Evolutionary conservation across 2,329 filamentous ascomycete species (phyloP).

Genomic region (Pestalotiopsis sp.): DNA sequence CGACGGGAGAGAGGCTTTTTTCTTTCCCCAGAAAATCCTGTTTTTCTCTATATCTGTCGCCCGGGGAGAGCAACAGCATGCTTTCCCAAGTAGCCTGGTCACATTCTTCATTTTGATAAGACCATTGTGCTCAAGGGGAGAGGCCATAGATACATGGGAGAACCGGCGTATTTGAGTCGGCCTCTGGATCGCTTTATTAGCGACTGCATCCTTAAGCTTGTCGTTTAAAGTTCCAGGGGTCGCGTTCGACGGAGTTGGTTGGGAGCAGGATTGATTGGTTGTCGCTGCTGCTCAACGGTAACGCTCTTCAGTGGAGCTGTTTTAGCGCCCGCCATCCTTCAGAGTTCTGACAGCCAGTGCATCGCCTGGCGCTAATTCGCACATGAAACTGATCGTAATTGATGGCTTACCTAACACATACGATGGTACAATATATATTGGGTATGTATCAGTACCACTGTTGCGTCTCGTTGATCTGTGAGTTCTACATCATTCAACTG

Average conservation of each 20-base stretch:
- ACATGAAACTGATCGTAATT: constrained; percentile 1
- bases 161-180: background rate
- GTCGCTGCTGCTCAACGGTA: background rate
- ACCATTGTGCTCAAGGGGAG: too few relatives aligned
- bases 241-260: background rate
- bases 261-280: constrained; percentile 8
- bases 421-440: too few relatives aligned
- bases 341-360: constrained; percentile 1
- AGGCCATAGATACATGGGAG: too few relatives aligned
- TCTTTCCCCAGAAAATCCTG: background rate
- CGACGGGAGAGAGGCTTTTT: background rate
- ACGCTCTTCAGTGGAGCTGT: constrained; percentile 4
- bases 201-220: background rate
- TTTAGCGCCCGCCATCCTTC: constrained; percentile 6
- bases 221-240: background rate
- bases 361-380: constrained; percentile 6
- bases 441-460: too few relatives aligned
- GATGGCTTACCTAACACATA: background rate
- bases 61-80: background rate
- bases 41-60: background rate
- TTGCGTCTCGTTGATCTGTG: too few relatives aligned
- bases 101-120: background rate
- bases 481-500: too few relatives aligned
- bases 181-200: background rate
- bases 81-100: background rate